These are phyloP conservation scores for Colletotrichum coccodes DNA, from an alignment of 2,329 filamentous ascomycete genomes.

Conservation along the genomic window DNA sequence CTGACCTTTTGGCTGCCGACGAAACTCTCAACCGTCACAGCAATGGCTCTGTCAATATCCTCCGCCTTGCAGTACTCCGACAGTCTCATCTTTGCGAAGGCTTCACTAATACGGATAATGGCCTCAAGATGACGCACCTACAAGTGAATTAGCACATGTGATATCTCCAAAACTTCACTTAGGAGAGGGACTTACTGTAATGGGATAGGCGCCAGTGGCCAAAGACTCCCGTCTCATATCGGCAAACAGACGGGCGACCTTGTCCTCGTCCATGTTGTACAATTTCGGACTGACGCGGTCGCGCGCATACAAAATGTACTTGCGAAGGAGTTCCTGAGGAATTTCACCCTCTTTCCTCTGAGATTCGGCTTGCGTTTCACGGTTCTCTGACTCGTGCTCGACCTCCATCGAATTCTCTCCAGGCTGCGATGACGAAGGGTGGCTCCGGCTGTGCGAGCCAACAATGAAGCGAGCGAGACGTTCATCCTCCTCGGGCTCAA, in stretches of 20 bases:
- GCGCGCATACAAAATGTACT: conserved; percentile 96
- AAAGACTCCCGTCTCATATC: conserved; percentile 95
- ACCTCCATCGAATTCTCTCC: conserved; percentile 68
- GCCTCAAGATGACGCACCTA: conserved; percentile 97
- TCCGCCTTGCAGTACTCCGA: conserved; percentile 90
- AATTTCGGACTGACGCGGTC: conserved; percentile 92
- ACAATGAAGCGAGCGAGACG: conserved; percentile 94
- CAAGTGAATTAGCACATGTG: conserved; percentile 7
- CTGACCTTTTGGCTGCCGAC: conserved; percentile 96
- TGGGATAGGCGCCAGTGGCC: conserved; percentile 95
- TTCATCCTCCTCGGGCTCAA: conserved; percentile 92
- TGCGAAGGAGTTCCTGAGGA: conserved; percentile 88
- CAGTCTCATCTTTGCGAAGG: conserved; percentile 98
- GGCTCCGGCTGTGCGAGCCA: conserved; percentile 90
- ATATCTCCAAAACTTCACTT: not conserved
- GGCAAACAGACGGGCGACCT: conserved; percentile 91
- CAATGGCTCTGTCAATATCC: conserved; percentile 97
- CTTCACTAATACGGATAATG: conserved; percentile 93
- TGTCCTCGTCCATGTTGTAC: conserved; percentile 98
- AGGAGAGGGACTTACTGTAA: conserved; percentile 78
- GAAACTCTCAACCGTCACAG: conserved; percentile 95
- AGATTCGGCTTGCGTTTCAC: conserved; percentile 46
- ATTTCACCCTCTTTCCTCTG: conserved; percentile 74
- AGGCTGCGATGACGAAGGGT: conserved; percentile 68
- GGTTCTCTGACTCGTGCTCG: conserved; percentile 63